Percentiles rank a stretch among this genome's conserved stretches.
Evolutionary conservation across 2,329 filamentous ascomycete species (phyloP).

Genomic region (Lachnellula arida): DNA sequence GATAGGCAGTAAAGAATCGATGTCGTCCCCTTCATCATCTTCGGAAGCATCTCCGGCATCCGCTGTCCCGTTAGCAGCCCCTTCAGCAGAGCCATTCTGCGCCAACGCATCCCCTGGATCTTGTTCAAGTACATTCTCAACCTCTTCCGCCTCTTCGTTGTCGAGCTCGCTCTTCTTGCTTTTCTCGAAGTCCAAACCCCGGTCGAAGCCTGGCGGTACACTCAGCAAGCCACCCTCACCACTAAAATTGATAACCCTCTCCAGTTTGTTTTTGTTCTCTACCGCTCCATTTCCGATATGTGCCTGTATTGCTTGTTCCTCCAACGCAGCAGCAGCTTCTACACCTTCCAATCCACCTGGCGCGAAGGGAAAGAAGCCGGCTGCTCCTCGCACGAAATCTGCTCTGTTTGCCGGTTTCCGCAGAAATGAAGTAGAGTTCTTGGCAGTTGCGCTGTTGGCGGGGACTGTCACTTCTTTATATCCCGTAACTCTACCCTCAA

Average conservation of each 20-base stretch:
- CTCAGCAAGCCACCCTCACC: constrained; percentile 73
- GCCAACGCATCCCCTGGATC: constrained; percentile 33
- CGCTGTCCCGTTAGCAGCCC: constrained; percentile 28
- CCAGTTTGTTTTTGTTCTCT: constrained; percentile 54
- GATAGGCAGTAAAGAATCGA: constrained; percentile 82
- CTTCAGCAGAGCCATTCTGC: constrained; percentile 32
- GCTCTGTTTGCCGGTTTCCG: constrained; percentile 81
- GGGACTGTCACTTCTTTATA: constrained; percentile 94
- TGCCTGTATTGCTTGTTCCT: constrained; percentile 64
- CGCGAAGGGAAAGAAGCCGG: constrained; percentile 91
- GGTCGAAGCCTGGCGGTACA: constrained; percentile 72
- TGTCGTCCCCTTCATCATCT: constrained; percentile 54
- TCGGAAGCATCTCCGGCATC: constrained; percentile 32
- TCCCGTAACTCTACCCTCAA: constrained; percentile 87
- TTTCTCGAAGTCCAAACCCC: constrained; percentile 69
- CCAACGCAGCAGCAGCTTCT: constrained; percentile 77
- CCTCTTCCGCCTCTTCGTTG: constrained; percentile 61
- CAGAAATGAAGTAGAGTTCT: constrained; percentile 86
- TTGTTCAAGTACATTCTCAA: constrained; percentile 59
- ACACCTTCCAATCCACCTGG: constrained; percentile 85
- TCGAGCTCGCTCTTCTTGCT: constrained; percentile 53
- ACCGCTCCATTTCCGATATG: constrained; percentile 39
- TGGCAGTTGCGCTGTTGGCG: constrained; percentile 82
- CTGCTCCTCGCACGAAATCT: constrained; percentile 88
- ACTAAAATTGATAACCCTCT: constrained; percentile 80